phyloP scores from a whole-genome alignment of 2,329 filamentous ascomycete species.

The Huntiella moniliformis region DNA sequence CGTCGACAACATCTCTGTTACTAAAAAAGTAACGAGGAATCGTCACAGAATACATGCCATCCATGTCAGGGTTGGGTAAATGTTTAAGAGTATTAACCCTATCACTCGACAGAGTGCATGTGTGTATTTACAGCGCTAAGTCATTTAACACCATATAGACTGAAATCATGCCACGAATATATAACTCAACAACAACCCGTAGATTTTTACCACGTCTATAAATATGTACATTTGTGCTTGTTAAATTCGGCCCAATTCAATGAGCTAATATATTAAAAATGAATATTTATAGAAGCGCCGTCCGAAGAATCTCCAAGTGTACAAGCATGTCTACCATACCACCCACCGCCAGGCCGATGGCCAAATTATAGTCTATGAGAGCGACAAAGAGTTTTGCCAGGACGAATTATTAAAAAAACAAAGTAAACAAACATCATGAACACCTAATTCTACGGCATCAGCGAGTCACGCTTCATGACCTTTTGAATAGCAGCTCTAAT shows the following conservation, averaged over 20 bases:
- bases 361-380: not conserved
- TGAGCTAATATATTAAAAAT: not conserved
- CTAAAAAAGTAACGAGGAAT: too few species aligned
- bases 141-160: too few species aligned
- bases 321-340: not conserved
- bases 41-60: too few species aligned
- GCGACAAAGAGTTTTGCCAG: not conserved
- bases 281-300: not conserved
- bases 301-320: not conserved
- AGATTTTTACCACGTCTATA: too few species aligned
- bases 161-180: too few species aligned
- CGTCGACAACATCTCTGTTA: too few species aligned
- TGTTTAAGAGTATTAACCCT: too few species aligned
- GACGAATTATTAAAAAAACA: not conserved
- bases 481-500: constrained; percentile 91
- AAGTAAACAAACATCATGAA: not conserved
- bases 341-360: too few species aligned
- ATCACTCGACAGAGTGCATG: too few species aligned
- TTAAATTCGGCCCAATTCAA: not conserved
- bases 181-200: too few species aligned
- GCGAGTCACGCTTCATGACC: constrained; percentile 45
- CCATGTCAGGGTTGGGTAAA: too few species aligned
- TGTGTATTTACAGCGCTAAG: too few species aligned
- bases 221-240: not conserved
- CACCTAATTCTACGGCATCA: constrained; percentile 4